Evolutionary conservation across 805 yeast species (phyloP).

Genomic region (Diddensiella transvaalensis): DNA sequence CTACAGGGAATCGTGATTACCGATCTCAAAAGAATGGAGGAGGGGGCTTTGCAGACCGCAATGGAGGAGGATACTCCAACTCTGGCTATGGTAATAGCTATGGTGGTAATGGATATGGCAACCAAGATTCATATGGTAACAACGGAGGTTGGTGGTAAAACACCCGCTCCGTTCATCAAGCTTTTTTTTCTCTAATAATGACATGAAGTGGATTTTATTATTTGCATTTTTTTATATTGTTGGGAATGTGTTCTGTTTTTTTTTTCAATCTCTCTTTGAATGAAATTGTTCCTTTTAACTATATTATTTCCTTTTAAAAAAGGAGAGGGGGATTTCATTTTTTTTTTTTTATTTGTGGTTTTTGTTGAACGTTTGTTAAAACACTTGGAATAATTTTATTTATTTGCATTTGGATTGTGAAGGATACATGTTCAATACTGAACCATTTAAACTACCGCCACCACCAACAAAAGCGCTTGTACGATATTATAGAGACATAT

Average conservation of each 20-base stretch:
- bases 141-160: constrained; percentile 24
- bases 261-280: too few relatives aligned
- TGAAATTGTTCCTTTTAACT: too few relatives aligned
- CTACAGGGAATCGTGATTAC: constrained; percentile 46
- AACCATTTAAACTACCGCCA: background rate
- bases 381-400: background rate
- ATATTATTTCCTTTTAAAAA: background rate
- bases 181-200: too few relatives aligned
- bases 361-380: too few relatives aligned
- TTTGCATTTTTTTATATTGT: too few relatives aligned
- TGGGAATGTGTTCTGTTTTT: too few relatives aligned
- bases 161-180: too few relatives aligned
- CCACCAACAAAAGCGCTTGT: background rate
- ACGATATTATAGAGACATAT: too few relatives aligned
- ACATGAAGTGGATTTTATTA: too few relatives aligned
- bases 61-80: constrained; percentile 20
- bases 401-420: too few relatives aligned
- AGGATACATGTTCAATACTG: background rate
- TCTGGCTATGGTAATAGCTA: constrained; percentile 20
- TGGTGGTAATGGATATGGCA: constrained; percentile 27
- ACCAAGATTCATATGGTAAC: constrained; percentile 27
- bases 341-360: background rate
- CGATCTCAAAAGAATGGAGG: constrained; percentile 42
- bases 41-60: constrained; percentile 18
- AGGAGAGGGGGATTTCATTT: background rate